Evolutionary conservation across 1,284 basidiomycete genomes (phyloP).

Genomic region (Cystobasidium sp.): DNA sequence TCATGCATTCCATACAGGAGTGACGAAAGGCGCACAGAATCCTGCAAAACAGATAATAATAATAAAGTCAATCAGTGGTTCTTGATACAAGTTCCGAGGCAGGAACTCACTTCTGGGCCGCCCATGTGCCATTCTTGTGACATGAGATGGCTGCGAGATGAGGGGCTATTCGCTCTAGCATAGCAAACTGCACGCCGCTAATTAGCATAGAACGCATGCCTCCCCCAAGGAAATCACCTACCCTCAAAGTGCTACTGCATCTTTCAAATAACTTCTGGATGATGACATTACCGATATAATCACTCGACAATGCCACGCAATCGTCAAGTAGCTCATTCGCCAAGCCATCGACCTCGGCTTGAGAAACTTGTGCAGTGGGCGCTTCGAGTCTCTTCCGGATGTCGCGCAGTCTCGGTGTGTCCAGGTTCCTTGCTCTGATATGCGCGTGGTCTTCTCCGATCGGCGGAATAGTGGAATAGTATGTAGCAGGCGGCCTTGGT

Average conservation of each 20-base stretch:
- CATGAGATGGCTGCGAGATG: constrained; percentile 91
- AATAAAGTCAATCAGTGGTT: background rate
- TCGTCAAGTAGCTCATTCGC: constrained; percentile 85
- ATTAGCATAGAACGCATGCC: constrained; percentile 62
- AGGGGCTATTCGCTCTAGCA: constrained; percentile 92
- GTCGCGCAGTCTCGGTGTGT: constrained; percentile 91
- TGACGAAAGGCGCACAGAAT: constrained; percentile 23
- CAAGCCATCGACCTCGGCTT: constrained; percentile 88
- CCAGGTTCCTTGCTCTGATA: constrained; percentile 65
- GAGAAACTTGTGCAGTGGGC: constrained; percentile 67
- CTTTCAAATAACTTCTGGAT: constrained; percentile 53
- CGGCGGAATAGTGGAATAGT: constrained; percentile 88
- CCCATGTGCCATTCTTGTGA: constrained; percentile 99
- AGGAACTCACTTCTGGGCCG: constrained; percentile 74
- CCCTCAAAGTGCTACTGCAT: constrained; percentile 18
- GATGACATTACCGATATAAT: constrained; percentile 98
- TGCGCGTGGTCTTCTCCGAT: constrained; percentile 58
- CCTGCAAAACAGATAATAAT: background rate
- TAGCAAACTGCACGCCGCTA: constrained; percentile 73
- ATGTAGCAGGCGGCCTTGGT: constrained; percentile 83
- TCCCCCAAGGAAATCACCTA: background rate
- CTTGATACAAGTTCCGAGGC: background rate
- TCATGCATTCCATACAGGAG: background rate
- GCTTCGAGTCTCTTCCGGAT: constrained; percentile 86
- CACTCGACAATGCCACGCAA: constrained; percentile 82